Conservation (phyloP, 805 yeast species). For the Lachancea nothofagi region DNA sequence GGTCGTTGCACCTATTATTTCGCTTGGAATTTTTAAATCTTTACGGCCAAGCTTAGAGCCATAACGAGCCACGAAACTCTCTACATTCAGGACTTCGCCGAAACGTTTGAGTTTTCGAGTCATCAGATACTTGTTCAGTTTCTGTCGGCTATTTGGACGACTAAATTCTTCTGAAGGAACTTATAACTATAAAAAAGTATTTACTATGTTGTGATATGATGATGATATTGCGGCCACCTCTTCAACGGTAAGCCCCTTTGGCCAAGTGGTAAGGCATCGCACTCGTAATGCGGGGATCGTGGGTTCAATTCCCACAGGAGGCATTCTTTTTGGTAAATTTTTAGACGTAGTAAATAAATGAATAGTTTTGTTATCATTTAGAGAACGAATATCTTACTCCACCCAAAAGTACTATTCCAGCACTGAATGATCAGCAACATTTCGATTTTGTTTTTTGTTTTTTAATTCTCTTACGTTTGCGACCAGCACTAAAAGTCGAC, state of each 20-base stretch:
- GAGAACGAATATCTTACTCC: no score
- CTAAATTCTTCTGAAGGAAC: no score
- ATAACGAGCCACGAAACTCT: conserved; percentile 1
- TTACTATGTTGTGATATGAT: no score
- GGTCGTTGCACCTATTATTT: neutral
- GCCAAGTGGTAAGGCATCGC: conserved; percentile 57
- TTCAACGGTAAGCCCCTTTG: conserved; percentile 37
- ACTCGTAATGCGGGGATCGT: conserved; percentile 55
- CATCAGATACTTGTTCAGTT: neutral
- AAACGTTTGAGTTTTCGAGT: neutral
- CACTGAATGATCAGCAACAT: no score
- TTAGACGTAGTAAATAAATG: no score
- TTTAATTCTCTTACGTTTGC: no score
- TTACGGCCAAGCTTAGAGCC: neutral
- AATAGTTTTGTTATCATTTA: no score
- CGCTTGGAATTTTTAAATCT: neutral
- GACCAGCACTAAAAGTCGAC: no score
- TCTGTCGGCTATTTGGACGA: no score
- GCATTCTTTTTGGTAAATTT: conserved; percentile 32
- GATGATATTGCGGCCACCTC: neutral
- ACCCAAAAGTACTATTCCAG: no score
- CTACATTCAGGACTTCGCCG: neutral
- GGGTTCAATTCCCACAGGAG: conserved; percentile 53
- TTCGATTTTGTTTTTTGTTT: no score
- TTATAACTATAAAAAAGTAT: no score